Percentiles rank a stretch among this genome's conserved stretches.
Conservation (phyloP, 2,329 filamentous ascomycete species). For the Clonostachys sp. region DNA sequence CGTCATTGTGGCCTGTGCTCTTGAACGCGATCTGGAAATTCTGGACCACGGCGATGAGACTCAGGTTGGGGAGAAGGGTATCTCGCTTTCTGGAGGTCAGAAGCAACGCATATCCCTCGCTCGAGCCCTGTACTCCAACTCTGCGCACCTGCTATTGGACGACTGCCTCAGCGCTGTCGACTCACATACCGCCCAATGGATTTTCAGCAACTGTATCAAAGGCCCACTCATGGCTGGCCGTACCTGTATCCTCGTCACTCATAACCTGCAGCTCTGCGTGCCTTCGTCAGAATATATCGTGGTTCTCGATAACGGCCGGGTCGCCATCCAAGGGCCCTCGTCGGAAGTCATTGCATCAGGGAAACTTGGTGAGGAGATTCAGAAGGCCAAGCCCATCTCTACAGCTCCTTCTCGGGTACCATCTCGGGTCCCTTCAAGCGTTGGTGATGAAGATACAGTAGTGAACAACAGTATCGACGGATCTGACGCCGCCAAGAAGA, state of each 20-base stretch:
- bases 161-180: conserved; percentile 96
- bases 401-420: conserved; percentile 66
- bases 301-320: conserved; percentile 79
- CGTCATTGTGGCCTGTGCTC: conserved; percentile 84
- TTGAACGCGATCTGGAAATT: conserved; percentile 88
- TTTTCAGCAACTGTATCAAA: conserved; percentile 88
- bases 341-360: conserved; percentile 81
- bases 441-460: conserved; percentile 58
- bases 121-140: conserved; percentile 95
- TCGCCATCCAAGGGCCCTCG: conserved; percentile 72
- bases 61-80: conserved; percentile 93
- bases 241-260: conserved; percentile 92
- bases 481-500: conserved; percentile 40
- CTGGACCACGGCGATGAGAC: conserved; percentile 91
- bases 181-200: conserved; percentile 96
- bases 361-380: conserved; percentile 79
- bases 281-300: conserved; percentile 78
- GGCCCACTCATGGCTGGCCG: conserved; percentile 84
- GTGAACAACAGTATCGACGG: conserved; percentile 45
- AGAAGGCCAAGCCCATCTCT: conserved; percentile 68
- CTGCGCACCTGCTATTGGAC: conserved; percentile 84
- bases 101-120: conserved; percentile 96
- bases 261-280: conserved; percentile 86
- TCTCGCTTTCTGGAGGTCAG: conserved; percentile 92
- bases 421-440: conserved; percentile 73